Percentiles rank a stretch among this genome's conserved stretches.
Evolutionary conservation across 169 alveolate genomes (phyloP).

Genomic region (Plasmodium adleri): DNA sequence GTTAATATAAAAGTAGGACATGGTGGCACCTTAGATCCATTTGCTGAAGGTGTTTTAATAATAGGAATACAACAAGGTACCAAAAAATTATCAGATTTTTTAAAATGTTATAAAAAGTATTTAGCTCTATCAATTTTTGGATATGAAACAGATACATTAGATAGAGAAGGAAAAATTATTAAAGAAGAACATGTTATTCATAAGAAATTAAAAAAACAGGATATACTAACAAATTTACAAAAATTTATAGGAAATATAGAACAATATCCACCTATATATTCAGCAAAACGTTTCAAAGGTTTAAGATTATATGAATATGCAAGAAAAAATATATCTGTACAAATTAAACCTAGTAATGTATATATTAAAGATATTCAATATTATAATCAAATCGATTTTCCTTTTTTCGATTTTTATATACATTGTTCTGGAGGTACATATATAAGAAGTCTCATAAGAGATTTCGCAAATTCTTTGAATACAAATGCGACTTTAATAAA

Average conservation of each 20-base stretch:
- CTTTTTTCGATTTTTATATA: slow-evolving; percentile 78
- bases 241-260: slow-evolving; percentile 19
- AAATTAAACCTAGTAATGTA: slow-evolving; percentile 44
- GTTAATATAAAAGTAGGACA: slow-evolving; percentile 84
- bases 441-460: slow-evolving; percentile 83
- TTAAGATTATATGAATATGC: slow-evolving; percentile 81
- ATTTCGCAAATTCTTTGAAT: slow-evolving; percentile 79
- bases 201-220: background rate
- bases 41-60: slow-evolving; percentile 85
- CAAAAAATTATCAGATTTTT: slow-evolving; percentile 74
- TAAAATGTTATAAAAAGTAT: slow-evolving; percentile 82
- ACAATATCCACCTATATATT: slow-evolving; percentile 12
- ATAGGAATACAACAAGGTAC: slow-evolving; percentile 84
- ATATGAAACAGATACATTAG: slow-evolving; percentile 83
- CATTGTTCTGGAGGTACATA: slow-evolving; percentile 85
- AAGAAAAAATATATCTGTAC: slow-evolving; percentile 76
- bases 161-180: slow-evolving; percentile 47
- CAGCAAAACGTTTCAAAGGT: slow-evolving; percentile 82
- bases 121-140: slow-evolving; percentile 81
- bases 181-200: slow-evolving; percentile 35
- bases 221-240: background rate
- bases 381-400: slow-evolving; percentile 69
- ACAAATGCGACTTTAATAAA: slow-evolving; percentile 79
- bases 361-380: background rate
- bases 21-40: slow-evolving; percentile 86